Percentiles rank a stretch among this genome's conserved stretches.
These are phyloP conservation scores for Friedmanniomyces simplex DNA, from an alignment of 495 filamentous ascomycete genomes.

Conservation along the genomic window DNA sequence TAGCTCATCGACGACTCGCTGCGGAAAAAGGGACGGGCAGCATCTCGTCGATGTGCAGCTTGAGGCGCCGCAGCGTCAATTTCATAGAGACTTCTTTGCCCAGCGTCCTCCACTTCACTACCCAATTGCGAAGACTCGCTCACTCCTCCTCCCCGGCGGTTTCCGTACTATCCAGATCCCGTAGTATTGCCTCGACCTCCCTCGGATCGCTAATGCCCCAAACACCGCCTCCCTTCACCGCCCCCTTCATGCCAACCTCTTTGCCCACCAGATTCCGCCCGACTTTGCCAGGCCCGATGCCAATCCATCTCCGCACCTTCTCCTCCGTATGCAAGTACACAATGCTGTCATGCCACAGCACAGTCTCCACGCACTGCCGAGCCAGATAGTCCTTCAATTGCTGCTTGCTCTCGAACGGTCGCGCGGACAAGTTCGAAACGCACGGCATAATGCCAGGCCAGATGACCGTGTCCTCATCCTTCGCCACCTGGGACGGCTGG, in stretches of 20 bases:
- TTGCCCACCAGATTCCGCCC: constrained; percentile 90
- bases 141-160: constrained; percentile 31
- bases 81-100: too few relatives aligned
- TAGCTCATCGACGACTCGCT: too few relatives aligned
- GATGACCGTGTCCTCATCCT: constrained; percentile 45
- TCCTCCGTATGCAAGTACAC: constrained; percentile 78
- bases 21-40: too few relatives aligned
- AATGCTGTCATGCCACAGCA: constrained; percentile 88
- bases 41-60: too few relatives aligned
- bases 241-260: constrained; percentile 83
- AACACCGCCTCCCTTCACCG: constrained; percentile 79
- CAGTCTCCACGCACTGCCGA: constrained; percentile 73
- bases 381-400: constrained; percentile 69
- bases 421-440: constrained; percentile 73
- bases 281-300: constrained; percentile 90
- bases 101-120: too few relatives aligned
- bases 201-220: constrained; percentile 82
- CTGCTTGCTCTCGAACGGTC: constrained; percentile 61
- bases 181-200: constrained; percentile 68
- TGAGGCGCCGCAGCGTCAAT: too few relatives aligned
- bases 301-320: constrained; percentile 79
- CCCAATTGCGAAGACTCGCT: too few relatives aligned
- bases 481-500: constrained; percentile 32
- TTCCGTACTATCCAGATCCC: constrained; percentile 65
- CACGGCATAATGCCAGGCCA: constrained; percentile 69